Percentiles rank a stretch among this genome's conserved stretches.
phyloP scores from a whole-genome alignment of 805 yeast species.

The Monosporozyma unispora region DNA sequence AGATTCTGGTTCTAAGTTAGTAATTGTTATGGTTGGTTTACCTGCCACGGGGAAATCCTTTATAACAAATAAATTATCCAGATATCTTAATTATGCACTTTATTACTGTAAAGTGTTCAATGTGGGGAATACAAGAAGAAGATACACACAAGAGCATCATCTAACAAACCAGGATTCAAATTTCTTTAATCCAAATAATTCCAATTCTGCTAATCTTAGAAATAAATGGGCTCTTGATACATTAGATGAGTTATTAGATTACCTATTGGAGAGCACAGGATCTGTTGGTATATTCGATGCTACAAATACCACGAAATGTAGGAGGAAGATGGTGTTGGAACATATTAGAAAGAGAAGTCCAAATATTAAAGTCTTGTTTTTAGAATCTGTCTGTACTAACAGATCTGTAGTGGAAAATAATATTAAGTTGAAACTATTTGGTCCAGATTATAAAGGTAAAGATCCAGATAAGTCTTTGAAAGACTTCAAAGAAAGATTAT shows the following conservation, averaged over 20 bases:
- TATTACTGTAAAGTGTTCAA: slow-evolving; percentile 86
- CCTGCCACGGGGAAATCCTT: slow-evolving; percentile 96
- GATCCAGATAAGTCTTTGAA: slow-evolving; percentile 68
- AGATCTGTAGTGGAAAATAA: slow-evolving; percentile 71
- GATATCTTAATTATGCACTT: slow-evolving; percentile 90
- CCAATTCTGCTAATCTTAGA: slow-evolving; percentile 52
- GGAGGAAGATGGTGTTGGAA: slow-evolving; percentile 51
- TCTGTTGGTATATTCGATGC: slow-evolving; percentile 90
- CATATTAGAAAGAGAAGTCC: slow-evolving; percentile 49
- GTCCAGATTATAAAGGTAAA: slow-evolving; percentile 87
- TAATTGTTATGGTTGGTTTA: slow-evolving; percentile 91
- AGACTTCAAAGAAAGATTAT: slow-evolving; percentile 74
- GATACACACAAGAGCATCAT: slow-evolving; percentile 38
- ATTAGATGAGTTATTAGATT: slow-evolving; percentile 71
- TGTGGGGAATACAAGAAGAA: slow-evolving; percentile 90
- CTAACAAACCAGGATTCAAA: slow-evolving; percentile 59
- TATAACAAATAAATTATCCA: slow-evolving; percentile 79
- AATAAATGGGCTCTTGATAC: slow-evolving; percentile 98
- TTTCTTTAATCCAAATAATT: slow-evolving; percentile 77
- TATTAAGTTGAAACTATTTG: slow-evolving; percentile 74
- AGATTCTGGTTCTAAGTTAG: slow-evolving; percentile 76
- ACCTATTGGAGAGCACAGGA: slow-evolving; percentile 71
- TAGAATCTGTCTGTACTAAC: slow-evolving; percentile 85
- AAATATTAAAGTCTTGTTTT: slow-evolving; percentile 65
- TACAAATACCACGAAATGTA: slow-evolving; percentile 61